A percentile compares a stretch with the other conserved stretches of the same genome.
Evolutionary conservation across 2,329 filamentous ascomycete species (phyloP).

Genomic region (Trichophyton equinum): DNA sequence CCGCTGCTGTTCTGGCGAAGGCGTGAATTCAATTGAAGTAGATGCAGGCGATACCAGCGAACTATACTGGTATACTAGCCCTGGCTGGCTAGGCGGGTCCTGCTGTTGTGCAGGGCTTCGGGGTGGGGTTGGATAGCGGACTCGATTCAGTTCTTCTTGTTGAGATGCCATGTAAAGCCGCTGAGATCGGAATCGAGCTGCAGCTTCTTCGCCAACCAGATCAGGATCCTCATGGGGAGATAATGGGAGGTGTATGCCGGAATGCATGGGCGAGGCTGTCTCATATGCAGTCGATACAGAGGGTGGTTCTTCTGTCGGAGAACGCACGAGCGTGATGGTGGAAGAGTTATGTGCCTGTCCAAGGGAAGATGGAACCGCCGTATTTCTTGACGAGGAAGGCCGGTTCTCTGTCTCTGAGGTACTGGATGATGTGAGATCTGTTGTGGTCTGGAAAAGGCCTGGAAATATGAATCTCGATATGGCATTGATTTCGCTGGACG

Average conservation of each 20-base stretch:
- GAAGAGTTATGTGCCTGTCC: constrained; percentile 8
- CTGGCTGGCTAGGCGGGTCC: constrained; percentile 1
- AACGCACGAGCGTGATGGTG: constrained; percentile 8
- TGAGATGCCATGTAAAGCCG: constrained; percentile 33
- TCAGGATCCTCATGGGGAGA: constrained; percentile 54
- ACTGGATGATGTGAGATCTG: neutral
- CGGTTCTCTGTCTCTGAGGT: neutral
- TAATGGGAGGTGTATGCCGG: constrained; percentile 16
- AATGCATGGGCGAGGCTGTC: neutral
- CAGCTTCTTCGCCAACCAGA: constrained; percentile 54
- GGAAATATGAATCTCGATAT: constrained; percentile 14
- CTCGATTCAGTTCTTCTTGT: constrained; percentile 38
- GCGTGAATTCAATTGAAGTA: neutral
- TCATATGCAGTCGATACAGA: neutral
- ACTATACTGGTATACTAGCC: constrained; percentile 27
- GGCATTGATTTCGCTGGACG: constrained; percentile 15
- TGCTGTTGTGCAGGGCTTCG: neutral
- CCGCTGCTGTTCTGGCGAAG: neutral
- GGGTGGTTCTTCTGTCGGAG: constrained; percentile 3
- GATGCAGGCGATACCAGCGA: constrained; percentile 10
- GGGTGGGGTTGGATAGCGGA: neutral
- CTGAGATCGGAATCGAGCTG: constrained; percentile 44
- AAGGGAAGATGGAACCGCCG: neutral
- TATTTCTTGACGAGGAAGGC: neutral
- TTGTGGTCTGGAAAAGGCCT: constrained; percentile 19